Evolutionary conservation across 768 basidiomycete genomes (phyloP), one percentile per base, ranked within the genome.

Genomic region (Mycena latifolia): DNA sequence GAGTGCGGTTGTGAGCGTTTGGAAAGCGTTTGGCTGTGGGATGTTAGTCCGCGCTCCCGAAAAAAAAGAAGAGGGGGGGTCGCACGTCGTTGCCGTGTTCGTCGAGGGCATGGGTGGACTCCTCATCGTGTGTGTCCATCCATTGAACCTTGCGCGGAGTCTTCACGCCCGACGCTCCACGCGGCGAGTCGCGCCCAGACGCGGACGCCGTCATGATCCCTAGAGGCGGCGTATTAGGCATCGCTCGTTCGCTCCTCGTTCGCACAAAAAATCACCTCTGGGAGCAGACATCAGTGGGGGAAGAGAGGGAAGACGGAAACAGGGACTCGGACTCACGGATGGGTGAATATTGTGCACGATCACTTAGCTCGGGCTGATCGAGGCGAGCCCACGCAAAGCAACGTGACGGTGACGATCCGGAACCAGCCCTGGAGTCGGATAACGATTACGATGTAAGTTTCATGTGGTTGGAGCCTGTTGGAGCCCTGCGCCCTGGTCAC

Each of bases 61-160:
- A 37, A 59, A 60, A 56, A 71, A 28, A 3, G 24, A 35, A 12
- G 31, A 39, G 17, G 20, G 50, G 39, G 43, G 67, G 29, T n/a
- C 88, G 37, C 71, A 89, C 89, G 69, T 89, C 81, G 31, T 83
- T 69, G 0, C 81, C 89, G 48, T 81, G 76, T 74, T 88, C 86
- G 70, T 90, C 89, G 29, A 90, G 77, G 27, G 78, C 81, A 56
- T 84, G 82, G n/a, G 75, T 67, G 22, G 70, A 69, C 1, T 70
- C 48, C 29, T 65, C 58, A 54, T 70, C 67, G 37, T 69, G 65
- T 10, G 74, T 71, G 54, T 77, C 76, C 15, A 80, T 76, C 87
- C 86, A 87, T 66, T 88, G 87, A 3, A 88, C 85, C 51, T 82
- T 85, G 25, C 84, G 81, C 2, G 84, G 84, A 2, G 84, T 84